Base-by-base conservation (phyloP, 2,329 filamentous ascomycete species). In the Stemphylium beticola region DNA sequence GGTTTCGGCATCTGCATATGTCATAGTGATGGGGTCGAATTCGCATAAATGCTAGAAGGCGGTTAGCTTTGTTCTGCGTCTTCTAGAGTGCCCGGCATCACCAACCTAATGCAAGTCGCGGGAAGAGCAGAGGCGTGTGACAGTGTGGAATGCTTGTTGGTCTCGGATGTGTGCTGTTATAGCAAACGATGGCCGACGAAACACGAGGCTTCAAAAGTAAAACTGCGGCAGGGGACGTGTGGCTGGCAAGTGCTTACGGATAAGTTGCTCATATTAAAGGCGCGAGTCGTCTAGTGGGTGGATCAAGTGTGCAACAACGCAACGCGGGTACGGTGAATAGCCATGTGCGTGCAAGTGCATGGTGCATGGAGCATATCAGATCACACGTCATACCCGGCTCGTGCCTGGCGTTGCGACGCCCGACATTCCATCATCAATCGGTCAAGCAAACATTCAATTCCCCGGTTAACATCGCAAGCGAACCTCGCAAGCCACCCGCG, bases 1-100 rank as follows among this genome's bases (percentile, higher is more conserved):
- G 32, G 64, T 61, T 46, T 55, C 54, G 37, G 57, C 57, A 48
- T 74, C 65, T 58, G 67, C 64, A 64, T 74, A 74, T 34, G 61
- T 53, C 51, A 54, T 54, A 26, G 29, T 54, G 39, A 43, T 10
- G 18, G 37, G 24, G 14, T 22, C 4, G 3, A 49, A 46, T 20
- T 54, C 5, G 34, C 55, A 54, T 58, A 38, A 52, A 60, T 53
- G 57, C 63, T 69, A 65, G 54, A 57, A 58, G 57, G 39, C 43
- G 24, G 53, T 63, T 47, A 63, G 58, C 45, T 44, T 34, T 33
- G 39, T 45, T 47, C 47, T 34, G 40, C 41, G 17, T 43, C 49
- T 53, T 48, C 49, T 46, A 46, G 50, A 41, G 45, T 18, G 20
- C 12, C 36, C 46, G 46, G 51, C 45, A 33, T 31, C n/a, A 55